Conservation (phyloP, 257 asterid species). For the Rehmannia glutinosa region DNA sequence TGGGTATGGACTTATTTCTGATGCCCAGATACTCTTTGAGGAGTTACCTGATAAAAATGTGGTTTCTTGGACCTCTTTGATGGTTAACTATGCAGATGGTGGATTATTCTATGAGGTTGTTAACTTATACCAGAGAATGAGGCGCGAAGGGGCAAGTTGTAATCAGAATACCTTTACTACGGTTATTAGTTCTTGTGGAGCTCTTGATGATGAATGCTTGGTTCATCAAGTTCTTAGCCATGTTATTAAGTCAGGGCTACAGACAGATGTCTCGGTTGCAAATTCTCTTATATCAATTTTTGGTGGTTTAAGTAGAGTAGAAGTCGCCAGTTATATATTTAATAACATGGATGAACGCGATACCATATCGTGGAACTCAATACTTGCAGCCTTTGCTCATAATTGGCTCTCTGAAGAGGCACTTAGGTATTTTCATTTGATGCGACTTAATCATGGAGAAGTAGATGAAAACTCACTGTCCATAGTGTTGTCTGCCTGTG, state of each 20-base stretch:
- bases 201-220: slow-evolving; percentile 63
- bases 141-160: slow-evolving; percentile 42
- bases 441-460: slow-evolving; percentile 60
- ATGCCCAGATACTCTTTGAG: slow-evolving; percentile 49
- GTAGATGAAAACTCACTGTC: slow-evolving; percentile 65
- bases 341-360: slow-evolving; percentile 52
- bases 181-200: slow-evolving; percentile 61
- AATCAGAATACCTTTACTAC: slow-evolving; percentile 71
- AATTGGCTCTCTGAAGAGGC: slow-evolving; percentile 46
- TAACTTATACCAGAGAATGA: slow-evolving; percentile 52
- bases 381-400: slow-evolving; percentile 61
- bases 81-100: slow-evolving; percentile 59
- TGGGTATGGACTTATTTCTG: slow-evolving; percentile 44
- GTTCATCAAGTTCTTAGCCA: slow-evolving; percentile 77
- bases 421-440: slow-evolving; percentile 45
- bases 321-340: slow-evolving; percentile 49
- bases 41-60: slow-evolving; percentile 81
- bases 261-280: slow-evolving; percentile 56
- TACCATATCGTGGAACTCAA: slow-evolving; percentile 83
- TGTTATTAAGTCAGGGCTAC: slow-evolving; percentile 63
- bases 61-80: slow-evolving; percentile 90
- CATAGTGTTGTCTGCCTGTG: slow-evolving; percentile 51
- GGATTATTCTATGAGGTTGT: slow-evolving; percentile 45
- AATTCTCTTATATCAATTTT: slow-evolving; percentile 70
- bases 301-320: slow-evolving; percentile 46